Conservation (phyloP, 192 early-diverging fungal species). For the Chytriomyces hyalinus region DNA sequence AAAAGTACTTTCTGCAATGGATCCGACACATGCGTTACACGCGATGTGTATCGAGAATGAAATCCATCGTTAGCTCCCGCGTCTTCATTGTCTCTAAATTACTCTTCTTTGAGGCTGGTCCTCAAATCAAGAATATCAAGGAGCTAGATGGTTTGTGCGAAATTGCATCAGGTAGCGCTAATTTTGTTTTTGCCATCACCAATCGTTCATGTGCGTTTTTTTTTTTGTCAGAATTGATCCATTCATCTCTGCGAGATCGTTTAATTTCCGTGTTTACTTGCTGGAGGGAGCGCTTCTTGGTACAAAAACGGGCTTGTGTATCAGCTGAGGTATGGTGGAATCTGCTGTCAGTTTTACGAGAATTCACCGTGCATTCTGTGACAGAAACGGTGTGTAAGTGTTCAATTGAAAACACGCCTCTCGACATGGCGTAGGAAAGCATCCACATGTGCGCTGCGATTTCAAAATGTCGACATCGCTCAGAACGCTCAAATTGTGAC, state of each 20-base stretch:
- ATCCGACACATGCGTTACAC: neutral
- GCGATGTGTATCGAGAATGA: neutral
- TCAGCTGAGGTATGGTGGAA: too few species aligned
- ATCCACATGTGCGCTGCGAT: too few species aligned
- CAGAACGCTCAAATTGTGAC: too few species aligned
- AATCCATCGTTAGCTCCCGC: neutral
- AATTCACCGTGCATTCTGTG: too few species aligned
- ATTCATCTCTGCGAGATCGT: neutral
- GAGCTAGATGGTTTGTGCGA: neutral
- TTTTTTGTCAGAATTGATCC: neutral
- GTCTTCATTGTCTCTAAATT: neutral
- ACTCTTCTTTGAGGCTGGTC: neutral
- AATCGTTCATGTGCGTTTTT: too few species aligned
- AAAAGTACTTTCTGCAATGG: slow-evolving; percentile 1
- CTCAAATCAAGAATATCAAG: neutral
- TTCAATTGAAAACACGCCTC: too few species aligned
- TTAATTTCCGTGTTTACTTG: neutral
- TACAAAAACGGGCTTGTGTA: neutral
- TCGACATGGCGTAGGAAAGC: too few species aligned
- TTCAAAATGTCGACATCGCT: too few species aligned
- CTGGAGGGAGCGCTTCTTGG: neutral
- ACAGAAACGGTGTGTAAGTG: too few species aligned
- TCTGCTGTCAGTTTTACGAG: too few species aligned
- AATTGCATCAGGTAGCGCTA: neutral
- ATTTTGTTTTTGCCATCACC: neutral